Evolutionary conservation across 2,329 filamentous ascomycete species (phyloP).

Genomic region (Calonectria hawksworthii): DNA sequence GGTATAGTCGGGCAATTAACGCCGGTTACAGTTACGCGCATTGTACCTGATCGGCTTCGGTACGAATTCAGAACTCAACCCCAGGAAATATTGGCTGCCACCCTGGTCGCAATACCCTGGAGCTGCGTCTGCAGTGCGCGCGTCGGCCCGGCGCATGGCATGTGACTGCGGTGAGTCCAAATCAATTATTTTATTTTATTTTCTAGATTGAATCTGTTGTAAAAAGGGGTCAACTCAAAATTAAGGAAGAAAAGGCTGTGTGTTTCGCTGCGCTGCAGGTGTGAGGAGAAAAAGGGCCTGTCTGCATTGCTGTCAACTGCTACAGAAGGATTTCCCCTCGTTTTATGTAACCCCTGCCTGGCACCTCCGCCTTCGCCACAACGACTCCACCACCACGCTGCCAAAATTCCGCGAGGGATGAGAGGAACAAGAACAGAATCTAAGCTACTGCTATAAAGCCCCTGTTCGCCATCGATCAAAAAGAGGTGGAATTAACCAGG

Average conservation of each 20-base stretch:
- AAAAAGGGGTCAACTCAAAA: not conserved
- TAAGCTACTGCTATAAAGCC: not conserved
- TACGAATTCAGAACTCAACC: constrained; percentile 3
- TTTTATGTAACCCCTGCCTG: not conserved
- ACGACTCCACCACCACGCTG: not conserved
- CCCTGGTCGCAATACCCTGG: not conserved
- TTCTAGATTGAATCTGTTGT: not conserved
- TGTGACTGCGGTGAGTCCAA: not conserved
- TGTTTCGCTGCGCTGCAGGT: not conserved
- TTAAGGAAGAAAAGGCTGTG: not conserved
- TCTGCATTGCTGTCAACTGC: not conserved
- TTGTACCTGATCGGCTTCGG: not conserved
- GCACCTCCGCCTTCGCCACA: not conserved
- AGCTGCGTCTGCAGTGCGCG: not conserved
- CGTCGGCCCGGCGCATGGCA: not conserved
- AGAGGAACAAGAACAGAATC: not conserved
- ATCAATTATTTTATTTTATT: too few relatives aligned
- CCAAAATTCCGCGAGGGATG: not conserved
- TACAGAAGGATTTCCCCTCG: constrained; percentile 1
- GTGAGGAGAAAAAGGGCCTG: not conserved
- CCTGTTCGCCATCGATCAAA: not conserved
- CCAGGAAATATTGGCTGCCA: constrained; percentile 2
- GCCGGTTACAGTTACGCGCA: not conserved
- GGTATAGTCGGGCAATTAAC: not conserved
- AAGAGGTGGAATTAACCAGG: not conserved